These are phyloP conservation scores for Penicillium sp. DNA, from an alignment of 2,329 filamentous ascomycete species.

Conservation along the genomic window DNA sequence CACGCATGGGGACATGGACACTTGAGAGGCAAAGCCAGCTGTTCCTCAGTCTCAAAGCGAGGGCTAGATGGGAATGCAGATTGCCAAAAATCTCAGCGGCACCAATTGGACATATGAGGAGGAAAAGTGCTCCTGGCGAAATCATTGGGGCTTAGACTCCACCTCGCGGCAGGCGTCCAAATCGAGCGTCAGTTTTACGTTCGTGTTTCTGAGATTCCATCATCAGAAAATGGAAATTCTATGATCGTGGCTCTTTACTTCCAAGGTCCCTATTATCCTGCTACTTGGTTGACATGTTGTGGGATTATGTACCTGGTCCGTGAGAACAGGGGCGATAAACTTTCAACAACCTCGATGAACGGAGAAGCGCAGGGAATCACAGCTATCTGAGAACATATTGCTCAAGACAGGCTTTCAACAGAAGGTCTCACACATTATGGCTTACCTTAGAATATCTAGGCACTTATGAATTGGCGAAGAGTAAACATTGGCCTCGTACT, in stretches of 20 bases:
- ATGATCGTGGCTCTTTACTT: not conserved
- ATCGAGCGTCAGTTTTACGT: not conserved
- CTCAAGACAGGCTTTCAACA: not conserved
- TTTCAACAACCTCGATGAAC: not conserved
- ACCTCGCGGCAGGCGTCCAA: slow-evolving; percentile 5
- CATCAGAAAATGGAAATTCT: not conserved
- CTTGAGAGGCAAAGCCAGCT: not conserved
- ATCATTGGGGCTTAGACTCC: slow-evolving; percentile 22
- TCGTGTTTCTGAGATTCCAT: not conserved
- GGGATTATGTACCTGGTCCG: not conserved
- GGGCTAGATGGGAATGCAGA: slow-evolving; percentile 4
- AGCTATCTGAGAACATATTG: not conserved
- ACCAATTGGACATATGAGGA: slow-evolving; percentile 19
- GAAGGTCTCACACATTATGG: not conserved
- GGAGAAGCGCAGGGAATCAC: not conserved
- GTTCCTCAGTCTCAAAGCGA: slow-evolving; percentile 1
- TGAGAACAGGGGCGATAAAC: not conserved
- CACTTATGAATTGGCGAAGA: not conserved
- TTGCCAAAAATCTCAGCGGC: slow-evolving; percentile 6
- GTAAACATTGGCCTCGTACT: not conserved
- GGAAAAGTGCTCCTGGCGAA: slow-evolving; percentile 24
- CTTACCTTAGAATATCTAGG: not conserved
- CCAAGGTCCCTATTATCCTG: not conserved
- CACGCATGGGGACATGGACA: not conserved
- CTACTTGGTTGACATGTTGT: not conserved